A percentile compares a stretch with the other conserved stretches of the same genome.
These are phyloP conservation scores for Spirogloea muscicola DNA, from an alignment of 139 green algal genomes.

Conservation along the genomic window DNA sequence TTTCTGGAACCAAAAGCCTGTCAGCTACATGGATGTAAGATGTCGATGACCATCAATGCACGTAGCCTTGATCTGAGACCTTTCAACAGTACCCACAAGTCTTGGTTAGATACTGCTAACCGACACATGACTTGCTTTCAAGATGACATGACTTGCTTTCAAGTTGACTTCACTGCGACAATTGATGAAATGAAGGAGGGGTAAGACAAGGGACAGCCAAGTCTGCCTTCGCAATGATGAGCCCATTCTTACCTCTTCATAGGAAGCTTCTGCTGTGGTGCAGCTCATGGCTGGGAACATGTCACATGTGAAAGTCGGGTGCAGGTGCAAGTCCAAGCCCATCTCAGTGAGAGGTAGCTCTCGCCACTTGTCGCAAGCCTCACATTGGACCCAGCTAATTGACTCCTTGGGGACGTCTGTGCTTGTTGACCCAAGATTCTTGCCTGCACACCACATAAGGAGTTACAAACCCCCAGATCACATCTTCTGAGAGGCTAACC, in stretches of 20 bases:
- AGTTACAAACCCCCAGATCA: too few species aligned
- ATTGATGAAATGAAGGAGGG: constrained; percentile 1
- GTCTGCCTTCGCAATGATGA: too few species aligned
- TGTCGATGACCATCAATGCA: too few species aligned
- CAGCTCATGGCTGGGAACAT: constrained; percentile 11
- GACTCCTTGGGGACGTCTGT: not conserved
- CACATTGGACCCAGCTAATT: constrained; percentile 25
- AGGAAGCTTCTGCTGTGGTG: constrained; percentile 7
- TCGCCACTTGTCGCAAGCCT: constrained; percentile 28
- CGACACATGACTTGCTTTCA: too few species aligned
- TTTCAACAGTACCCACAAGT: too few species aligned
- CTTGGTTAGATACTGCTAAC: too few species aligned
- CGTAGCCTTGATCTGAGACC: too few species aligned
- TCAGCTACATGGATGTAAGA: too few species aligned
- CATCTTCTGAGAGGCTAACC: too few species aligned
- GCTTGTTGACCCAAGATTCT: not conserved
- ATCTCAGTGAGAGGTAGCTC: not conserved
- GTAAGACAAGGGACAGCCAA: not conserved
- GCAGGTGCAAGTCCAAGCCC: not conserved
- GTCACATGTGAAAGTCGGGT: constrained; percentile 3
- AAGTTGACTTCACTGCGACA: too few species aligned
- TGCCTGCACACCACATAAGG: not conserved
- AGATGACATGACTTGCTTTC: too few species aligned
- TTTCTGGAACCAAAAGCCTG: too few species aligned
- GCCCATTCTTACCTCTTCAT: constrained; percentile 21